Base-by-base conservation (phyloP, 2,329 filamentous ascomycete genomes). In the Colletotrichum liaoningense region DNA sequence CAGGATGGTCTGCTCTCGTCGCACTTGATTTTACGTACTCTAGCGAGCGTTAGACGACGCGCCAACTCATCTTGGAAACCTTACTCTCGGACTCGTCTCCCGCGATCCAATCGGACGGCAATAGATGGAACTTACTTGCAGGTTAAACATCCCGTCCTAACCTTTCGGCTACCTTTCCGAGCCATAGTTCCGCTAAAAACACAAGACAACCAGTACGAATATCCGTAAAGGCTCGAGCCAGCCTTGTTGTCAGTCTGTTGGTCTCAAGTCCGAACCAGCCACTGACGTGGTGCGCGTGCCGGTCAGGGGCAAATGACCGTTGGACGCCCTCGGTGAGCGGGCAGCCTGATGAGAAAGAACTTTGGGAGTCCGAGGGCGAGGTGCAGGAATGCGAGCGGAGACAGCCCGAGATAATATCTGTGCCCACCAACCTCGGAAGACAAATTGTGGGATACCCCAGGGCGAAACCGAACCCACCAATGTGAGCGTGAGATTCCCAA, bases 1-100 rank as follows among this genome's bases (percentile, higher is more conserved):
- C 89, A 91, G 46, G 79, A 80, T 1, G 88, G 88, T 67, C 87
- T 88, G n/a, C 79, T 81, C 79, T 90, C 88, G 74, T 89, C 88
- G 77, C 88, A 91, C 78, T 90, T 90, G 65, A 90, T 85, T 71
- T 88, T 87, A 63, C 88, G 86, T 58, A 88, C 84, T 79, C 88
- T 89, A 67, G 26, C 2, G 19, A 59, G 19, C 7, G 52, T 73
- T 38, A 54, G 33, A 8, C 30, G 35, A 30, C 30, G 24, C 49
- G 33, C 24, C 30, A 38, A 26, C 35, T 22, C 14, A 22, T n/a
- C 19, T 11, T 38, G 19, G 16, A 30, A n/a, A 49, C 30, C 33
- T 26, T 16, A 19, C 24, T 38, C 9, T 55, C 28, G 49, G 46
- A 30, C 24, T 54, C 46, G 30, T 24, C 19, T 19, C 62, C 42